A percentile compares a stretch with the other conserved stretches of the same genome.
These are phyloP conservation scores for Royoungia palumana DNA, from an alignment of 768 basidiomycete genomes.

Conservation along the genomic window DNA sequence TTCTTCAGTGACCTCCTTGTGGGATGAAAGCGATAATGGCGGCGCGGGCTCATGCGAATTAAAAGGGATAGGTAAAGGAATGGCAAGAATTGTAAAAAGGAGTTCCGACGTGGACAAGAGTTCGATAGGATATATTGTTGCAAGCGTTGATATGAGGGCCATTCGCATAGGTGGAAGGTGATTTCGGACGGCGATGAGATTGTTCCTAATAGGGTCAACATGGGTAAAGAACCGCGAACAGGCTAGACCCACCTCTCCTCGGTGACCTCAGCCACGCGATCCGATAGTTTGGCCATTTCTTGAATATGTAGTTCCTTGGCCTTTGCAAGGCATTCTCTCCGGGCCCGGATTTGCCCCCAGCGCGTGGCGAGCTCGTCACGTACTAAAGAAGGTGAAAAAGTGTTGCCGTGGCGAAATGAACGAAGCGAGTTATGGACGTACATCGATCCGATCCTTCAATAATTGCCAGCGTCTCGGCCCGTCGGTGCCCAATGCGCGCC, in stretches of 20 bases:
- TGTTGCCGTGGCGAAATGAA: conserved; percentile 18
- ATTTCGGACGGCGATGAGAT: conserved; percentile 44
- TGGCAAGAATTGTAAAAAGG: conserved; percentile 82
- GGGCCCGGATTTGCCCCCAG: conserved; percentile 40
- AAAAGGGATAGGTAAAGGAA: conserved; percentile 88
- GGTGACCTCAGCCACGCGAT: conserved; percentile 32
- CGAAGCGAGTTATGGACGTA: conserved; percentile 33
- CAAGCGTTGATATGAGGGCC: conserved; percentile 65
- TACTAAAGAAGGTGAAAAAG: conserved; percentile 32
- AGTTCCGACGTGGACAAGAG: conserved; percentile 79
- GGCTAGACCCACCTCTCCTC: conserved; percentile 37
- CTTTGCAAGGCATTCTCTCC: conserved; percentile 44
- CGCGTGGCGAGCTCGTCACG: conserved; percentile 42
- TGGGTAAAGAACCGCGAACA: conserved; percentile 1
- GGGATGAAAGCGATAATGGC: conserved; percentile 62
- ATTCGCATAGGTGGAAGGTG: conserved; percentile 54
- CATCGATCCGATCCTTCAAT: conserved; percentile 44
- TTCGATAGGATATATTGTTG: conserved; percentile 85
- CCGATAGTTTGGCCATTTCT: conserved; percentile 24
- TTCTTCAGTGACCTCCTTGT: conserved; percentile 79
- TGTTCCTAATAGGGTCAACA: conserved; percentile 39
- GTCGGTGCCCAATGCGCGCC: conserved; percentile 50
- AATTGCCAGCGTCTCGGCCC: conserved; percentile 40
- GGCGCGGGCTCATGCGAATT: conserved; percentile 77
- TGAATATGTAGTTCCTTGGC: conserved; percentile 41